phyloP scores from a whole-genome alignment of 2,329 filamentous ascomycete genomes.

The Curvularia lunata region DNA sequence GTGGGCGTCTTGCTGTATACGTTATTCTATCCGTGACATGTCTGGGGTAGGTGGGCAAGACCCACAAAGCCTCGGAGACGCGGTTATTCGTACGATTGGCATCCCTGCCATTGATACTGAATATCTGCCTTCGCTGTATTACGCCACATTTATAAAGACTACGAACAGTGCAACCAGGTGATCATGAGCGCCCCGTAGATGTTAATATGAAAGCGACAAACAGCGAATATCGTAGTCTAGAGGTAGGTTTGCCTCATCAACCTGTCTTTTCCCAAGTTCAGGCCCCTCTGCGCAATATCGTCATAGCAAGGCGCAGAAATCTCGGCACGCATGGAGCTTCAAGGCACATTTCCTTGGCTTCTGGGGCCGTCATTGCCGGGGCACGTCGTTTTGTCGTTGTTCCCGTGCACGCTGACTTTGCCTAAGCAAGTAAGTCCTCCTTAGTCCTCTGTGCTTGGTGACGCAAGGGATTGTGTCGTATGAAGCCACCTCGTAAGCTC shows the following conservation, averaged over 20 bases:
- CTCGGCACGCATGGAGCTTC: not conserved
- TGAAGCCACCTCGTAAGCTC: not conserved
- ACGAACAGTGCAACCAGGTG: not conserved
- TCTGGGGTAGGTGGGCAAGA: not conserved
- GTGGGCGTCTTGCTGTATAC: slow-evolving; percentile 5
- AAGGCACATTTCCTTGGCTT: not conserved
- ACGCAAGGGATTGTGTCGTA: not conserved
- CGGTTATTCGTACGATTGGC: slow-evolving; percentile 10
- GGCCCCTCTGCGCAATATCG: slow-evolving; percentile 1
- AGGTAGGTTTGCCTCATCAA: not conserved
- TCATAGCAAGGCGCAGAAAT: slow-evolving; percentile 1
- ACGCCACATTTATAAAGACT: not conserved
- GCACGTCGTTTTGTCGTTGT: not conserved
- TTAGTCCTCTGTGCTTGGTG: not conserved
- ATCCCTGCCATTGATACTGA: not conserved
- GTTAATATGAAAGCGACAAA: not conserved
- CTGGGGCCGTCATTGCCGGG: not conserved
- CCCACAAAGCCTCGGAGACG: not conserved
- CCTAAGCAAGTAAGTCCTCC: slow-evolving; percentile 1
- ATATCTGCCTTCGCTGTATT: not conserved
- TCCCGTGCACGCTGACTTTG: not conserved
- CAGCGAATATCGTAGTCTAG: not conserved
- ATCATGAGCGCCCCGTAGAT: not conserved
- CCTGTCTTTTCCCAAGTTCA: not conserved
- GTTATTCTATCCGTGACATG: slow-evolving; percentile 3